A percentile compares a stretch with the other conserved stretches of the same genome.
phyloP scores from a whole-genome alignment of 805 yeast genomes.

The Lipomyces mesembrius region DNA sequence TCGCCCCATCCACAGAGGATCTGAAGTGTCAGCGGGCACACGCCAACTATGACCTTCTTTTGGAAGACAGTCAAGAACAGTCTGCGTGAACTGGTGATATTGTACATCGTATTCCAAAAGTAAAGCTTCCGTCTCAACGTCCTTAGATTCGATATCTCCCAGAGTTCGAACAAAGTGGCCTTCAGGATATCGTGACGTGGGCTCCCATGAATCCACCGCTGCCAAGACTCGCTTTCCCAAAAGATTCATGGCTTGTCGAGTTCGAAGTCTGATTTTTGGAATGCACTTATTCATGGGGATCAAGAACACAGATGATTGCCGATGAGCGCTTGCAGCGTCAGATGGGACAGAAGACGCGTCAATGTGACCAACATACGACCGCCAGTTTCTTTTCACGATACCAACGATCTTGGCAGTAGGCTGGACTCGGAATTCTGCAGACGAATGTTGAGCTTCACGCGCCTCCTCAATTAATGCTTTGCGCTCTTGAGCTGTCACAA shows the following conservation, averaged over 20 bases:
- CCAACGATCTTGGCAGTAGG: constrained; percentile 97
- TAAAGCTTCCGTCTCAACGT: constrained; percentile 95
- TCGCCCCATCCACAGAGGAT: constrained; percentile 57
- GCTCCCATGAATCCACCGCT: constrained; percentile 92
- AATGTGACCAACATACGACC: constrained; percentile 93
- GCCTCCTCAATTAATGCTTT: constrained; percentile 79
- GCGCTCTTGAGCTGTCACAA: constrained; percentile 72
- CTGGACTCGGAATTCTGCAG: constrained; percentile 58
- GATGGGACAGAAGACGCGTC: constrained; percentile 69
- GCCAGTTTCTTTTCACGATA: constrained; percentile 87
- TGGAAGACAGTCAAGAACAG: constrained; percentile 91
- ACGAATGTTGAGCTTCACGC: constrained; percentile 54
- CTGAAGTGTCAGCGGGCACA: constrained; percentile 67
- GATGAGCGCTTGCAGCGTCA: constrained; percentile 55
- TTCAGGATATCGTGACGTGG: constrained; percentile 79
- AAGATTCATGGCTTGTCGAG: constrained; percentile 81
- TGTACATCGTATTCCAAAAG: constrained; percentile 95
- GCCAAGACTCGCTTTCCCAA: constrained; percentile 90
- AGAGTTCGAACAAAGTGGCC: constrained; percentile 92
- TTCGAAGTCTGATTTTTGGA: constrained; percentile 84
- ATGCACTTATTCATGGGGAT: constrained; percentile 85
- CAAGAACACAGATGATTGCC: constrained; percentile 64
- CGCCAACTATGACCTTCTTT: constrained; percentile 91
- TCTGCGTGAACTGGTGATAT: constrained; percentile 90
- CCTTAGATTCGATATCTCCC: constrained; percentile 88